Evolutionary conservation across 495 filamentous ascomycete genomes (phyloP), one percentile per base, ranked within the genome.

Genomic region (Podospora sp.): DNA sequence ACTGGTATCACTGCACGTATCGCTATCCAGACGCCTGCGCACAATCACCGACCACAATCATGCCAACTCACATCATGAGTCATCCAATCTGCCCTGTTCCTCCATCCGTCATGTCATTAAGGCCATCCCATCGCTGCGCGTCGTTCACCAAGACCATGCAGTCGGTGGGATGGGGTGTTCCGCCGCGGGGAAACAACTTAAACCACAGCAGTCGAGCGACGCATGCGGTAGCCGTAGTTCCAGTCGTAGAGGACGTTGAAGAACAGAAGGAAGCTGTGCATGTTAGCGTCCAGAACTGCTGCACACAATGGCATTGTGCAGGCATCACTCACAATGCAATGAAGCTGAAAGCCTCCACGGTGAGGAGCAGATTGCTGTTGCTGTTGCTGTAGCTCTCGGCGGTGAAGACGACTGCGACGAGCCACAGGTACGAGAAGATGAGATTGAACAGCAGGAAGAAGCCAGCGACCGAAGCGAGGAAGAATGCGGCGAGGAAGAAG

Each of bases 391-490:
- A 89, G 72, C 85, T 82, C 72, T 84, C 77, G 36, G 86, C 84
- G 8, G 85, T 73, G 67, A 88, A 88, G 64, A 86, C 84, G 66
- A 89, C 87, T 16, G 82, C 78, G 14, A 86, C 88, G 63, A 89
- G 78, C 87, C 87, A 89, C 33, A 89, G 84, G 68, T 89, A 88
- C 1, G 86, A 88, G 76, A 89, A 88, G 69, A 88, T 76, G 27
- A 88, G 70, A 71, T 88, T 86, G 73, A 89, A 86, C 0, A 80
- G 64, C 25, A 87, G 74, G 46, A 85, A 75, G 29, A 80, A 81
- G 5, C 77, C 79, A 2, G 83, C 80, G 64, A 81, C 75, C 63
- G 83, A 80, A 25, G 82, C 81, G 25, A 87, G 82, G 62, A 87
- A 67, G 73, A 88, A 87, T 5, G 85, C 82, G 7, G 81, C 76